Base-by-base conservation (phyloP, 78 protist species). In the Neovahlkampfia damariscottae region DNA sequence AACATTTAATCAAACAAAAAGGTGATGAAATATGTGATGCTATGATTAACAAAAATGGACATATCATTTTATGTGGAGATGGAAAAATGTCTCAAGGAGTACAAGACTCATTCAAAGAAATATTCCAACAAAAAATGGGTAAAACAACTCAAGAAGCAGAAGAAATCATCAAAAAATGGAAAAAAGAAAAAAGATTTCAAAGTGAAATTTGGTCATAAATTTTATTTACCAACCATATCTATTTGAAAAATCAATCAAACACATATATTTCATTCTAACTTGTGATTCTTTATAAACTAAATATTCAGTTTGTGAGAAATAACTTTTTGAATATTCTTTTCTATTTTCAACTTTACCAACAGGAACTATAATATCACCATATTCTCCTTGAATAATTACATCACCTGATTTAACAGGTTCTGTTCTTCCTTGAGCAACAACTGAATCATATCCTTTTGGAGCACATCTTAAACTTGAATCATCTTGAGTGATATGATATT, bases 361-460 rank as follows among this genome's bases (percentile, higher is more conserved):
- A 50, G 19, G 19, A 19, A 50, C 19, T n/a, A 50, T 50, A 50
- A 50, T 34, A 34, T 5, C 67, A 40, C 66, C 36, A 74, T 36
- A 69, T 6, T 6, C 30, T 6, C 37, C 30, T 31, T 6, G 6
- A 6, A 6, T 72, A 72, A 35, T 6, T 72, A 35, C 7, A 58
- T 77, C 80, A 6, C 38, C 76, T 28, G 2, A 8, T n/a, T 34
- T 35, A 9, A 69, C 80, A n/a, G 80, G 80, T 59, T 77, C 82
- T 27, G 31, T 79, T 8, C 3, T 2, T 37, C 82, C 82, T 30
- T 3, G 30, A 30, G 82, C 82, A 40, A 70, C 2, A 39, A 79
- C 29, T n/a, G 40, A 70, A 36, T 66, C 82, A 40, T 36, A 79
- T 32, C 82, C 80, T n/a, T 29, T n/a, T 6, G 85, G 85, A 8